Evolutionary conservation across 768 basidiomycete genomes (phyloP).

Genomic region (Lentinula sp.): DNA sequence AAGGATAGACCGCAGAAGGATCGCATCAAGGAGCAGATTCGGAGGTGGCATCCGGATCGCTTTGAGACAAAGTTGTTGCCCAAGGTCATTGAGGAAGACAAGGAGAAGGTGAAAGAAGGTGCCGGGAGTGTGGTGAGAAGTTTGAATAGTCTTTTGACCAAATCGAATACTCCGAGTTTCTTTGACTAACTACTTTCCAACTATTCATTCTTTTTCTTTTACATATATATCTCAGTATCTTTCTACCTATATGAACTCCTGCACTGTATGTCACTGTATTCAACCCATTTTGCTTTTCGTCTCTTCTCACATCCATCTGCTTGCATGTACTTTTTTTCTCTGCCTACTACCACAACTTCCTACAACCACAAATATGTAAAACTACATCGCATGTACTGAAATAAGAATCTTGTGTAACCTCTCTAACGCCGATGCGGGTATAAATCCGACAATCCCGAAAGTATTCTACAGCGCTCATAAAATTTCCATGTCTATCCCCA

Average conservation of each 20-base stretch:
- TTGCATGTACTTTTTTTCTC: not conserved
- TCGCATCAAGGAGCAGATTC: conserved; percentile 68
- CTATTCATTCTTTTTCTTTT: not conserved
- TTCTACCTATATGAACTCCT: not conserved
- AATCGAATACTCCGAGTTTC: conserved; percentile 33
- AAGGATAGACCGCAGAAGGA: conserved; percentile 55
- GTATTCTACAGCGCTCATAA: not conserved
- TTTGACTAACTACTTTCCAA: conserved; percentile 24
- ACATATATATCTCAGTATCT: not conserved
- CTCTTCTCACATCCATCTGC: not conserved
- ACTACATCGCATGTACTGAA: not conserved
- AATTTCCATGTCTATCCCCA: not conserved
- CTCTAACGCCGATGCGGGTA: not conserved
- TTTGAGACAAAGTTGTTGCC: conserved; percentile 66
- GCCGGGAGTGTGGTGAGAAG: conserved; percentile 66
- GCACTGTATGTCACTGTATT: not conserved
- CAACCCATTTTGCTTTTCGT: not conserved
- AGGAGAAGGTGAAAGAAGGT: conserved; percentile 64
- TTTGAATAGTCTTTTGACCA: conserved; percentile 65
- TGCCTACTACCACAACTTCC: not conserved
- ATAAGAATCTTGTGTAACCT: not conserved
- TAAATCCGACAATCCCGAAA: not conserved
- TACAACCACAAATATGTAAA: not conserved
- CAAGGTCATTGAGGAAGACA: conserved; percentile 58
- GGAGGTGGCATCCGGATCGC: conserved; percentile 78